Evolutionary conservation across 2,329 filamentous ascomycete genomes (phyloP), one percentile per base, ranked within the genome.

Genomic region (Xylaria arbuscula): DNA sequence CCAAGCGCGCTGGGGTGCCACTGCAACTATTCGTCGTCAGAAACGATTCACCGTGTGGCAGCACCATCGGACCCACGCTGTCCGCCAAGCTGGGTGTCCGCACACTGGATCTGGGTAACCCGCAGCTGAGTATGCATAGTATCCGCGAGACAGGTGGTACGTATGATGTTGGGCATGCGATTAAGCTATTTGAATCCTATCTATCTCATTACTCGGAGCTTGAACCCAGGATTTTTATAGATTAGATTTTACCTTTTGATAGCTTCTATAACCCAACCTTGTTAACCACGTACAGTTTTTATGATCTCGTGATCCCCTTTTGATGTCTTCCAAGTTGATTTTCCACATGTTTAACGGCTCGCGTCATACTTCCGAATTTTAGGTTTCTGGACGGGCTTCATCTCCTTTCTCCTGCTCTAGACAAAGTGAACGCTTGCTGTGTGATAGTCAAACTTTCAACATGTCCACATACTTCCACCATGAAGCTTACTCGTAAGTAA

Each of bases 11-110:
- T 19, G 90, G 89, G 28, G 94, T 98, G 22, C 96, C 96, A 15
- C 86, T 99, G 62, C 96, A 99, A 83, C 84, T 98, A 47, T 98
- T 98, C 76, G 96, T 99, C 48, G 95, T 98, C 55, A 89, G 94
- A 77, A 99, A 99, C 81, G 96, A 99, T 80, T 96, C 92, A 3
- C 89, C 92, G 61, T 99, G 96, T 80, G 96, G 96, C 64, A 95
- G 93, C 83, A 99, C 96, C 42, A 99, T 99, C 77, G 96, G 96
- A 0, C 96, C 96, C n/a, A 98, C 98, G 90, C 85, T 98, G 54
- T 92, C 92, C 62, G 94, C 95, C 28, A 91, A 91, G 67, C 84
- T 98, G 75, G 96, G 96, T 65, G 90, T 93, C 63, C 87, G 96
- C 70, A 98, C 96, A 1, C 85, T 99, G 53, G 96, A 99, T 81